A percentile compares a stretch with the other conserved stretches of the same genome.
These are phyloP conservation scores for Jamesozyma jinghongensis DNA, from an alignment of 805 yeast species.

Conservation along the genomic window DNA sequence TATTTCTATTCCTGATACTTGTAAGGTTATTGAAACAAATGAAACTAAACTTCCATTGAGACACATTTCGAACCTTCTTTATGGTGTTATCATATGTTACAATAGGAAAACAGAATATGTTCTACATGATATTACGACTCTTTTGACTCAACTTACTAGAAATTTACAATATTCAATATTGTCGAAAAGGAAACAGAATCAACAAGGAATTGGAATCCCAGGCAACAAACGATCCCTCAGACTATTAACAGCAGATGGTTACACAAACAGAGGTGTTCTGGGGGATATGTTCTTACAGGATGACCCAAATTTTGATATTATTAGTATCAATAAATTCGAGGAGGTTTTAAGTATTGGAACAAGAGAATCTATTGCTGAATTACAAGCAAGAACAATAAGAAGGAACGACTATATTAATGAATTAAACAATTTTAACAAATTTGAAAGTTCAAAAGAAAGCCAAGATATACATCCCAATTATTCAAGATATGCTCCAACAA, in stretches of 20 bases:
- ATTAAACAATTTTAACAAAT: slow-evolving; percentile 15
- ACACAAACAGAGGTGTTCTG: neutral
- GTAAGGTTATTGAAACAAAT: slow-evolving; percentile 16
- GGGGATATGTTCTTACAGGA: slow-evolving; percentile 13
- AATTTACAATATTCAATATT: slow-evolving; percentile 4
- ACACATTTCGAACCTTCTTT: slow-evolving; percentile 23
- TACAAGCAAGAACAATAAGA: slow-evolving; percentile 11
- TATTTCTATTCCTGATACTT: slow-evolving; percentile 28
- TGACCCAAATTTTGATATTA: slow-evolving; percentile 24
- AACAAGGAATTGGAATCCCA: no score
- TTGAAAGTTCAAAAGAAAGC: slow-evolving; percentile 4
- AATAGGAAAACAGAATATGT: slow-evolving; percentile 26
- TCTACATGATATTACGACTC: slow-evolving; percentile 19
- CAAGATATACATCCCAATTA: neutral
- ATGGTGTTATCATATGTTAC: slow-evolving; percentile 28
- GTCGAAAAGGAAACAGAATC: no score
- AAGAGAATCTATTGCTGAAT: neutral
- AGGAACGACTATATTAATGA: slow-evolving; percentile 20
- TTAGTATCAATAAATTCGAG: slow-evolving; percentile 11
- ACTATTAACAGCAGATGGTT: neutral
- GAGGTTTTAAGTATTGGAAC: neutral
- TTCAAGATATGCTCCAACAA: neutral
- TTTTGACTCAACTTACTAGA: slow-evolving; percentile 16
- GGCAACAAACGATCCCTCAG: no score
- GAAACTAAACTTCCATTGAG: slow-evolving; percentile 19